Conservation (phyloP, 495 filamentous ascomycete species). For the Lasiosphaeris hirsuta region DNA sequence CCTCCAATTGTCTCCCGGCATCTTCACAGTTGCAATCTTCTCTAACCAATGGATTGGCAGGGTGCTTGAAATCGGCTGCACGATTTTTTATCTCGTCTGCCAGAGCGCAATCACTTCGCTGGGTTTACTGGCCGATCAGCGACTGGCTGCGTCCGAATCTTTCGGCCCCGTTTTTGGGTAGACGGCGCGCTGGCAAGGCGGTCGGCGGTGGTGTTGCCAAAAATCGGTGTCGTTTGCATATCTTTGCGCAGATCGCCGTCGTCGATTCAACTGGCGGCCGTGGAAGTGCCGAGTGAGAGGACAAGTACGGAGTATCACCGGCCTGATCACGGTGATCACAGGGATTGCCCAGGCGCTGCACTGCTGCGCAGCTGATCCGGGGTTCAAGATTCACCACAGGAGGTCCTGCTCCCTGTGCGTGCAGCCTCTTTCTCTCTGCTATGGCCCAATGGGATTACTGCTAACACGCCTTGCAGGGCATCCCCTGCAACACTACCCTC, state of each 20-base stretch:
- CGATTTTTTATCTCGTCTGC: constrained; percentile 4
- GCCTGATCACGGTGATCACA: constrained; percentile 26
- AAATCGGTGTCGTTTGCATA: constrained; percentile 5
- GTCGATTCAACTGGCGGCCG: constrained; percentile 17
- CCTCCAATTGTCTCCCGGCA: constrained; percentile 13
- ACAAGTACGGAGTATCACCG: constrained; percentile 4
- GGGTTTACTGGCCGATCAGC: constrained; percentile 15
- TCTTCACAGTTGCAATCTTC: not conserved
- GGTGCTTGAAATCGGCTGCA: constrained; percentile 11
- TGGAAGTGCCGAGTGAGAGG: constrained; percentile 26
- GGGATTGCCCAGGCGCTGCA: constrained; percentile 24
- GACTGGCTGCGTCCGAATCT: not conserved
- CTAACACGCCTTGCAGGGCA: constrained; percentile 28
- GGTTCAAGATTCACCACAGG: constrained; percentile 25
- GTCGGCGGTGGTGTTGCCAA: not conserved
- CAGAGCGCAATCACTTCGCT: not conserved
- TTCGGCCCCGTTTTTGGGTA: constrained; percentile 1
- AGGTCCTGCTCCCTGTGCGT: constrained; percentile 27
- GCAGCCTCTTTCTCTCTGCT: constrained; percentile 11
- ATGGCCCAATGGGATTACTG: constrained; percentile 22
- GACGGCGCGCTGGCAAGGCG: not conserved
- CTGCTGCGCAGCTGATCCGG: constrained; percentile 32
- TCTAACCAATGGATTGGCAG: constrained; percentile 15
- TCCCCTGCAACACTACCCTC: constrained; percentile 16
- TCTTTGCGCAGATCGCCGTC: constrained; percentile 24